Conservation (phyloP, 805 yeast genomes). For the Wickerhamomyces mucosus region DNA sequence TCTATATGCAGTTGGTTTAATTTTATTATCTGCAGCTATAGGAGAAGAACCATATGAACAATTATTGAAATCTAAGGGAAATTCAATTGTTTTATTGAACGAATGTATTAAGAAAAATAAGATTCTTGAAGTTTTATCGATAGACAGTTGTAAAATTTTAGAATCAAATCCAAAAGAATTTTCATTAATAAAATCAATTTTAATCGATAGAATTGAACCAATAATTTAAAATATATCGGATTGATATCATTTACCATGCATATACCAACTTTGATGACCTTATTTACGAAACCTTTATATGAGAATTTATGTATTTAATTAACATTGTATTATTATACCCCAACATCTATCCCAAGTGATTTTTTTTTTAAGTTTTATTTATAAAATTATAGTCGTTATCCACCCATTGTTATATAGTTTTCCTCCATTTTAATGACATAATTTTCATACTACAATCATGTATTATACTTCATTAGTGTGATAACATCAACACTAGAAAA, state of each 20-base stretch:
- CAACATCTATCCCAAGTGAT: no score
- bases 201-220: constrained; percentile 20
- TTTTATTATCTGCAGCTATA: constrained; percentile 34
- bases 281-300: no score
- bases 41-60: constrained; percentile 34
- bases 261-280: no score
- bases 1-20: constrained; percentile 36
- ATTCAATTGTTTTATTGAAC: constrained; percentile 21
- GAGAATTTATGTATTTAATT: no score
- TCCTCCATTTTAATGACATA: no score
- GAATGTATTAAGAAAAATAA: constrained; percentile 24
- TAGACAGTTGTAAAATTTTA: constrained; percentile 19
- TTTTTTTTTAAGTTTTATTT: no score
- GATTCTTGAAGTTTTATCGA: constrained; percentile 22
- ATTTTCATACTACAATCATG: no score
- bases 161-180: constrained; percentile 10
- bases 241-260: not conserved
- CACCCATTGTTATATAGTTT: no score
- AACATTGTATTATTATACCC: no score
- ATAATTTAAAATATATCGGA: constrained; percentile 7
- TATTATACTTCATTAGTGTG: no score
- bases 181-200: constrained; percentile 20
- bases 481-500: no score
- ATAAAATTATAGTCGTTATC: no score
- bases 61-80: constrained; percentile 3